Evolutionary conservation across 768 basidiomycete genomes (phyloP).

Genomic region (Cystobasidiopsis lactophilus): DNA sequence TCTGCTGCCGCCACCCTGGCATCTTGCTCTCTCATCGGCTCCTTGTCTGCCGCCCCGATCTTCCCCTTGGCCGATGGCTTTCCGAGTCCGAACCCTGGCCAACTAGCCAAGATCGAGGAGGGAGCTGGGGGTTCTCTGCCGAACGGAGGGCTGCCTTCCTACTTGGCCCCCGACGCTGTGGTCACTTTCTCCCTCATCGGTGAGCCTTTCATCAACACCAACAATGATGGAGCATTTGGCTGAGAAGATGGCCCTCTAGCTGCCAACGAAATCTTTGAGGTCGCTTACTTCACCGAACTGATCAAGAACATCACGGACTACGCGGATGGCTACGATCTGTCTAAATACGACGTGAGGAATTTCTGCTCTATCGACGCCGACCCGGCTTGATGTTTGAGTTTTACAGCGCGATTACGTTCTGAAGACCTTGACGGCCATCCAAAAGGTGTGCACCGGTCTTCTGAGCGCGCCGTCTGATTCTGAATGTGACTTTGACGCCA

Average conservation of each 20-base stretch:
- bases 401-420: too few species aligned
- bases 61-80: constrained; percentile 3
- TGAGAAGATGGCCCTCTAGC: neutral
- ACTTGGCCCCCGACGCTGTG: neutral
- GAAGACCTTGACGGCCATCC: neutral
- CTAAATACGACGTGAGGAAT: neutral
- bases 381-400: too few species aligned
- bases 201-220: too few species aligned
- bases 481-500: too few species aligned
- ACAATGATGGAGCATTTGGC: neutral
- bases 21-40: neutral
- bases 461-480: neutral
- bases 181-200: constrained; percentile 1
- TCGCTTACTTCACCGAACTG: constrained; percentile 1
- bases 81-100: neutral
- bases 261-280: constrained; percentile 4
- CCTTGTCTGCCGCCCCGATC: neutral
- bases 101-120: neutral
- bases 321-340: too few species aligned
- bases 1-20: neutral
- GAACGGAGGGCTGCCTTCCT: neutral
- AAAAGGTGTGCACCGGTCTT: neutral
- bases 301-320: neutral
- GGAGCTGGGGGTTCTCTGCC: neutral
- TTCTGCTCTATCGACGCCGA: neutral